Evolutionary conservation across 208 protist species (phyloP), one percentile per base, ranked within the genome.

Genomic region (Vickermania ingenoplastis): DNA sequence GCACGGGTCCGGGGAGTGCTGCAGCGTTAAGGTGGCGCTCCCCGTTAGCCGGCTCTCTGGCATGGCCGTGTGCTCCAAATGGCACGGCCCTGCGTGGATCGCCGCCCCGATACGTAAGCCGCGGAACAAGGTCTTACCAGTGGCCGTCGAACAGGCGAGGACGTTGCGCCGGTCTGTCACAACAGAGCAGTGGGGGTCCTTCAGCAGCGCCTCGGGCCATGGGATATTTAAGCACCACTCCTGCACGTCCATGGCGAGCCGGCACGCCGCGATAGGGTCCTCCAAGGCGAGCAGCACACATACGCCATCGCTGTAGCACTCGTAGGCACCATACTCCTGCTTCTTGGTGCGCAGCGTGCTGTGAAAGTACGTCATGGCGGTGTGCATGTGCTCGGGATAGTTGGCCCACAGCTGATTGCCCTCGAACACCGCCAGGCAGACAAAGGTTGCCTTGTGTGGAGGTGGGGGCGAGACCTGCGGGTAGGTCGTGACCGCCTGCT

Each of bases 271-370:
- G 2, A 75, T 67, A 17, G 83, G 60, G 53, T 89, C 79, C 22
- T 72, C 71, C 59, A 91, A 91, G 29, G 87, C 83, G 0, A 94
- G 72, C 28, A 94, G 67, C 73, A 94, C 79, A 5, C 77, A 84
- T 54, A 76, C 65, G 3, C 77, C 83, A 57, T 94, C 84, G 67
- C 83, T 90, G 67, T 85, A 91, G 63, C 77, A 88, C 65, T 94
- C 87, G 63, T 91, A 86, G 3, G 66, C 80, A 22, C 81, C 87
- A 57, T 94, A 91, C 73, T 91, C 65, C 1, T 45, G 61, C 77
- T 86, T 78, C 71, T 94, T 94, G 14, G 83, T 65, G n/a, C 87
- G 87, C 31, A 91, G 50, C 0, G 73, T 71, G 56, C 70, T 73
- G 58, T 85, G 79, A 57, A 90, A 69, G 29, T 91, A 73, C 41